Evolutionary conservation across 176 grass and related monocot species (phyloP).

Genomic region (Typha latifolia): DNA sequence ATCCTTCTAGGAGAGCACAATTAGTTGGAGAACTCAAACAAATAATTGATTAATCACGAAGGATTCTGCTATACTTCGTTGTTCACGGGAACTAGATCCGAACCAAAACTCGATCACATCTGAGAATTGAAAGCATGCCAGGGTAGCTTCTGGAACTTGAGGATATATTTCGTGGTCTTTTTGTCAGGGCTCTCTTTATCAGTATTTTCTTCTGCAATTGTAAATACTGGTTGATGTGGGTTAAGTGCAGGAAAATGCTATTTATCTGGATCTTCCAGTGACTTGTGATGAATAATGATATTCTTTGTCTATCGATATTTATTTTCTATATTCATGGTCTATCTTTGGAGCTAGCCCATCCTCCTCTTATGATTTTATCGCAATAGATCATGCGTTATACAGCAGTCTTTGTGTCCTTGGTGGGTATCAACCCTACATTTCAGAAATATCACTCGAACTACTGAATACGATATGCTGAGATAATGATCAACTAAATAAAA

Average conservation of each 20-base stretch:
- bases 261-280: too few species aligned
- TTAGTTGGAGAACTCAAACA: slow-evolving; percentile 56
- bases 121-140: neutral
- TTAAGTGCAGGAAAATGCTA: neutral
- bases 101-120: neutral
- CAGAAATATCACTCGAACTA: too few species aligned
- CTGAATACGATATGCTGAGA: too few species aligned
- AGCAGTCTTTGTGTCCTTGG: too few species aligned
- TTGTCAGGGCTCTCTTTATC: neutral
- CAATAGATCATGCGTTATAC: too few species aligned
- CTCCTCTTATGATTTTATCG: too few species aligned
- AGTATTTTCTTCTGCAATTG: neutral
- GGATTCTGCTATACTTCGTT: neutral
- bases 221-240: neutral
- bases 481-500: too few species aligned
- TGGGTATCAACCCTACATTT: too few species aligned
- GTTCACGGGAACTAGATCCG: neutral
- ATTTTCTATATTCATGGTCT: too few species aligned
- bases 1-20: slow-evolving; percentile 53
- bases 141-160: neutral
- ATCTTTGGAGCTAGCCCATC: too few species aligned
- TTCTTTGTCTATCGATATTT: too few species aligned
- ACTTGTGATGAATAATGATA: too few species aligned
- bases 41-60: slow-evolving; percentile 30
- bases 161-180: neutral